Percentiles rank a stretch among this genome's conserved stretches.
These are phyloP conservation scores for Macrocybe gigantea DNA, from an alignment of 768 basidiomycete species.

Conservation along the genomic window DNA sequence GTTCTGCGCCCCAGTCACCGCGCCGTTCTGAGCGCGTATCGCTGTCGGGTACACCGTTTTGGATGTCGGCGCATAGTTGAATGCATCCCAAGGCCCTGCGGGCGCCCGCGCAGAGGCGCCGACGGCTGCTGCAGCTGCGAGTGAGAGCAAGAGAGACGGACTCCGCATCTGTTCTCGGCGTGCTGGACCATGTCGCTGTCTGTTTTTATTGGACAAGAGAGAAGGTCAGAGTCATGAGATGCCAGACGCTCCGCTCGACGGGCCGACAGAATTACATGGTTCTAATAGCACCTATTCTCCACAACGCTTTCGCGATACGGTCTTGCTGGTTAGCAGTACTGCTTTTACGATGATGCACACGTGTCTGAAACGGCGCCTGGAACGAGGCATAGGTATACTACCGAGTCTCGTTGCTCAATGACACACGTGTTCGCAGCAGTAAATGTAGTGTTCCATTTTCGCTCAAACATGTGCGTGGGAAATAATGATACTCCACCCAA, in stretches of 20 bases:
- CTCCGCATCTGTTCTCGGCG: background rate
- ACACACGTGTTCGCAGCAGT: no score
- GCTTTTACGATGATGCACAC: no score
- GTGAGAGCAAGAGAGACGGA: background rate
- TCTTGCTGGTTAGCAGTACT: no score
- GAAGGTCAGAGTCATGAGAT: background rate
- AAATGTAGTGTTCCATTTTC: no score
- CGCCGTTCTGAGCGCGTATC: slow-evolving; percentile 31
- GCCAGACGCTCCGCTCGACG: background rate
- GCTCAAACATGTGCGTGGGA: no score
- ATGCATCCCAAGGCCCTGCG: slow-evolving; percentile 44
- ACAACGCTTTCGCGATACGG: no score
- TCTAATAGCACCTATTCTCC: no score
- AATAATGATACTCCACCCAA: no score
- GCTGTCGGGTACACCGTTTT: slow-evolving; percentile 39
- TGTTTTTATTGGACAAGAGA: background rate
- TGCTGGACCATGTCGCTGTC: background rate
- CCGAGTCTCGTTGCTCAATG: no score
- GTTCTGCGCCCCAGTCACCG: slow-evolving; percentile 22
- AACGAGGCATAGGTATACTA: no score
- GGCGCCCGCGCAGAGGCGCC: slow-evolving; percentile 26
- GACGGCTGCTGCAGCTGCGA: background rate
- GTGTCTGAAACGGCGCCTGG: no score
- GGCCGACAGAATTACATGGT: background rate
- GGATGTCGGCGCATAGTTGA: slow-evolving; percentile 44